Evolutionary conservation across 225 moss, liverwort and hornwort species (phyloP).

Genomic region (Bryoerythrophyllum caledonicum): DNA sequence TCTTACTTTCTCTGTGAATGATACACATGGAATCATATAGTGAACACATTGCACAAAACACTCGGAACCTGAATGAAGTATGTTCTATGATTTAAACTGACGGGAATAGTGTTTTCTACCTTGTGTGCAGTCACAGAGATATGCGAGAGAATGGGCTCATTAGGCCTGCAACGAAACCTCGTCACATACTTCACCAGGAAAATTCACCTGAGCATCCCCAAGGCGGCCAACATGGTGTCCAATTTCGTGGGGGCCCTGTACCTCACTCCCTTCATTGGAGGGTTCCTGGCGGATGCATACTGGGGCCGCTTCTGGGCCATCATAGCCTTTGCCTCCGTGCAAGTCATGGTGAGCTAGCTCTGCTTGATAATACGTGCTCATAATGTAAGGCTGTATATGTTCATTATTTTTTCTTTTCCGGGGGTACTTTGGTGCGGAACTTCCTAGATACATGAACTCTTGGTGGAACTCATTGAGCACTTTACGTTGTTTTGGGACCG

Average conservation of each 20-base stretch:
- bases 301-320: slow-evolving; percentile 96
- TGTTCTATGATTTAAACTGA: too few relatives aligned
- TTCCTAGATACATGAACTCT: too few relatives aligned
- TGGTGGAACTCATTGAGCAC: too few relatives aligned
- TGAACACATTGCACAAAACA: background rate
- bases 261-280: slow-evolving; percentile 93
- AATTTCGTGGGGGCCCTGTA: slow-evolving; percentile 97
- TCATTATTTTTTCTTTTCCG: too few relatives aligned
- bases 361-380: background rate
- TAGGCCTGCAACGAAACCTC: slow-evolving; percentile 89
- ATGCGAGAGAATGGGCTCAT: slow-evolving; percentile 87
- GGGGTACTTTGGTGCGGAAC: too few relatives aligned
- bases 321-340: slow-evolving; percentile 60
- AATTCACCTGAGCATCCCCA: slow-evolving; percentile 80
- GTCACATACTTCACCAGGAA: slow-evolving; percentile 77
- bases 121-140: slow-evolving; percentile 74
- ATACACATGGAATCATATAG: background rate
- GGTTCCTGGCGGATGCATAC: slow-evolving; percentile 88
- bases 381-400: background rate
- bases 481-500: too few relatives aligned
- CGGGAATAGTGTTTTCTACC: too few relatives aligned
- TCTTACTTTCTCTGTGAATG: background rate
- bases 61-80: too few relatives aligned
- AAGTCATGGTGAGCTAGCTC: slow-evolving; percentile 58
- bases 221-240: slow-evolving; percentile 93